Evolutionary conservation across 768 basidiomycete species (phyloP), one percentile per base, ranked within the genome.

Genomic region (Hebeloma cylindrosporum): DNA sequence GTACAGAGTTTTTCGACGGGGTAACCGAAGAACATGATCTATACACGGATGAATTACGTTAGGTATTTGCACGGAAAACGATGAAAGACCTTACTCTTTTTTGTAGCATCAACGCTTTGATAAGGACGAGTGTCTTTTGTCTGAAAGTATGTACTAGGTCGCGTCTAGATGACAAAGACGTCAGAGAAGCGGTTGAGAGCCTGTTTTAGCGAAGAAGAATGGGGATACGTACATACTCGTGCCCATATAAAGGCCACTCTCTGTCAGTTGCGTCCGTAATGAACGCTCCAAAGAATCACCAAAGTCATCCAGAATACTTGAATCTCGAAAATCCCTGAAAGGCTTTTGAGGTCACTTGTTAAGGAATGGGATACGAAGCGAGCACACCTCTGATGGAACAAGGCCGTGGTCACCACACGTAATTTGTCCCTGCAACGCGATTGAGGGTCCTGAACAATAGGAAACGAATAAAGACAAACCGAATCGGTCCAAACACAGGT

Each of bases 1-100:
- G 93, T 97, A 69, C 95, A 97, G 14, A 99, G 69, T 34, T 84
- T 83, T 65, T 99, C 96, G 2, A 98, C 95, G 0, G 95, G 95
- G 59, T 95, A 91, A 5, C 94, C 94, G 58, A 80, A 96, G 65
- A 99, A 94, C 84, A 98, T 87, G 47, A 98, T 88, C 93, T 95
- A 59, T 38, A 4, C 20, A 31, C 7, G 26, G 18, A 40, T 16
- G 13, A 55, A 39, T 28, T 46, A 8, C 27, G 13, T 35, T 25
- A 14, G 23, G 21, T 6, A 10, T 25, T 8, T 20, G 7, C 37
- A 7, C 9, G 9, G 16, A 26, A 30, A 13, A 22, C 17, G 2
- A 4, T 20, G 30, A 33, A n/a, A 54, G n/a, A n/a, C n/a, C 74
- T 44, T 56, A 93, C 94, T 72, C 88, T 77, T 65, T 91, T 91